phyloP scores from a whole-genome alignment of 2,329 filamentous ascomycete species.

The Monilinia aucupariae region DNA sequence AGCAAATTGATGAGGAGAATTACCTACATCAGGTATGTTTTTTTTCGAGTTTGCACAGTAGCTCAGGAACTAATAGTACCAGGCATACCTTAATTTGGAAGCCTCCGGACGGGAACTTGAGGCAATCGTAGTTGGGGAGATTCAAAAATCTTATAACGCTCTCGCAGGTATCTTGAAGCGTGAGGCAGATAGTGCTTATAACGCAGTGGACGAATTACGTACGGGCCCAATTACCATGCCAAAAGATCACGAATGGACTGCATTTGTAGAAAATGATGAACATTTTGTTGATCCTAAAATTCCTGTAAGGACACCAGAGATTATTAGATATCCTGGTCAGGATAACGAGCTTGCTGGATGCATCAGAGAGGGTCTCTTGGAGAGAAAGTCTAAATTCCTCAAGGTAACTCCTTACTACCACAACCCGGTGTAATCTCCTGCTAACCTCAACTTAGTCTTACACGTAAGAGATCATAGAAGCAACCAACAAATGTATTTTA shows the following conservation, averaged over 20 bases:
- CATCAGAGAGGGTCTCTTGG: constrained; percentile 82
- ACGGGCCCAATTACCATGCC: constrained; percentile 86
- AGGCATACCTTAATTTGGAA: constrained; percentile 94
- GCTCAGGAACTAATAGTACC: constrained; percentile 26
- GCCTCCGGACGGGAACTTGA: constrained; percentile 91
- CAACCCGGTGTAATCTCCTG: neutral
- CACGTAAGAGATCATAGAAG: constrained; percentile 5
- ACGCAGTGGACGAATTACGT: constrained; percentile 73
- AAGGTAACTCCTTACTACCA: neutral
- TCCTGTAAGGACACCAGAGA: constrained; percentile 69
- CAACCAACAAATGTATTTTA: neutral
- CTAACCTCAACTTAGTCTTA: constrained; percentile 36
- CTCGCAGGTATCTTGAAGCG: constrained; percentile 87
- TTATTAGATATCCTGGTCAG: constrained; percentile 87
- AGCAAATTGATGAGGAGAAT: constrained; percentile 93
- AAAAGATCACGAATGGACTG: constrained; percentile 83
- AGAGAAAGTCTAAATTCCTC: constrained; percentile 97
- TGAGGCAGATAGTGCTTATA: constrained; percentile 77
- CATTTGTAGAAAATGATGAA: constrained; percentile 72
- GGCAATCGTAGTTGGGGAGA: constrained; percentile 92
- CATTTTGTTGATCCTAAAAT: constrained; percentile 83
- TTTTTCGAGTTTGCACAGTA: constrained; percentile 13
- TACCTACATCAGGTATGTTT: constrained; percentile 78
- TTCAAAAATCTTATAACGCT: constrained; percentile 95
- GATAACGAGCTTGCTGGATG: constrained; percentile 75